phyloP scores from a whole-genome alignment of 495 filamentous ascomycete species.

The Filosporella fistucella region DNA sequence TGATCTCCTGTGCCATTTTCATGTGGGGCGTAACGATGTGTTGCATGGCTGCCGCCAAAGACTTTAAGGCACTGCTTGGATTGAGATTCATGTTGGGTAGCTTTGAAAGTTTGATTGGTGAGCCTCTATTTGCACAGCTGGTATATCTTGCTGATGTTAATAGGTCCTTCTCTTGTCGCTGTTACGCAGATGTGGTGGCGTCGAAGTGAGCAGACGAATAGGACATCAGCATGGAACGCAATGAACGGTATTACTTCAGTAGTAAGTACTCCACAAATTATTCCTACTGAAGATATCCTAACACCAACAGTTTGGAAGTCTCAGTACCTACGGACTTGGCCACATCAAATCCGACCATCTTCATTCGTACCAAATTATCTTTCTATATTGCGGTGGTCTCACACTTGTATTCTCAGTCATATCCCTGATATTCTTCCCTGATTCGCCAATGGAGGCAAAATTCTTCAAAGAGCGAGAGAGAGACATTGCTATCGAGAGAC shows the following conservation, averaged over 20 bases:
- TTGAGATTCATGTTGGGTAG: constrained; percentile 39
- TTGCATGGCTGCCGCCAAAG: constrained; percentile 44
- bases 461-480: constrained; percentile 52
- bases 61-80: constrained; percentile 42
- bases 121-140: constrained; percentile 26
- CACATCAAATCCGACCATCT: not conserved
- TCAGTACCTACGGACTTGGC: not conserved
- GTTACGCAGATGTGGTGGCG: constrained; percentile 60
- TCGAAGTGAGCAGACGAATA: constrained; percentile 50
- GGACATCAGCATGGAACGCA: constrained; percentile 38
- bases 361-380: constrained; percentile 33
- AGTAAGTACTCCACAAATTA: not conserved
- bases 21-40: constrained; percentile 52
- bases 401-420: constrained; percentile 40
- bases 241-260: not conserved
- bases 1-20: constrained; percentile 50
- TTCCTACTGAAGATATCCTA: not conserved
- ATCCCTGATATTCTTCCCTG: constrained; percentile 46
- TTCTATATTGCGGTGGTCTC: constrained; percentile 45
- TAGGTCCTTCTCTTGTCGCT: constrained; percentile 51
- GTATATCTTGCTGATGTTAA: constrained; percentile 10
- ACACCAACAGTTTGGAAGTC: not conserved
- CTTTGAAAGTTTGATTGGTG: not conserved
- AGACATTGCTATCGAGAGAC: constrained; percentile 29
- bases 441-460: constrained; percentile 47